These are phyloP conservation scores for Lasiosphaeriaceae sp. DNA, from an alignment of 495 filamentous ascomycete species.

Conservation along the genomic window DNA sequence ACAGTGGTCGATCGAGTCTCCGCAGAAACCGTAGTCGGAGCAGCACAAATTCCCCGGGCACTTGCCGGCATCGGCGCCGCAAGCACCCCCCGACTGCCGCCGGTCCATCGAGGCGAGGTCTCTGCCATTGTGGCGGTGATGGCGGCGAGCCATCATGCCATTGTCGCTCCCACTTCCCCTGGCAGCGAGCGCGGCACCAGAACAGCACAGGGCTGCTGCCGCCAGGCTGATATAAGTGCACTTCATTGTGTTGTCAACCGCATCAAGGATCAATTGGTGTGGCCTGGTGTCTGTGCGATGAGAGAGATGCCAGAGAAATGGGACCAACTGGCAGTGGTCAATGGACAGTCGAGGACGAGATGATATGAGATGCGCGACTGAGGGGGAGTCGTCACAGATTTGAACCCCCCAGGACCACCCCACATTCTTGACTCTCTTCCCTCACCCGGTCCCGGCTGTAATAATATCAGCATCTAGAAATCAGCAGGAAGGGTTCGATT, in stretches of 20 bases:
- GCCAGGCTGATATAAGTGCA: slow-evolving; percentile 20
- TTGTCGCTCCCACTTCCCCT: background rate
- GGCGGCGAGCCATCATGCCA: no score
- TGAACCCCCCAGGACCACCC: slow-evolving; percentile 1
- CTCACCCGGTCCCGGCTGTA: slow-evolving; percentile 18
- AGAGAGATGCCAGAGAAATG: background rate
- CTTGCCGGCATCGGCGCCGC: slow-evolving; percentile 17
- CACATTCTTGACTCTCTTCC: no score
- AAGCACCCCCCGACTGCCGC: slow-evolving; percentile 18
- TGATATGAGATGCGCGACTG: background rate
- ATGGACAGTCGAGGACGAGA: background rate
- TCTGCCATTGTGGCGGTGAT: background rate
- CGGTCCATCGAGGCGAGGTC: slow-evolving; percentile 6
- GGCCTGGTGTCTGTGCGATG: slow-evolving; percentile 7
- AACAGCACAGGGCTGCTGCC: slow-evolving; percentile 19
- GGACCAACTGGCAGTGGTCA: slow-evolving; percentile 3
- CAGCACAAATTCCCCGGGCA: slow-evolving; percentile 34
- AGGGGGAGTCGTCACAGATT: background rate
- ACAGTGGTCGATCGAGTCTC: slow-evolving; percentile 46
- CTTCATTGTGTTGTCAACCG: slow-evolving; percentile 18
- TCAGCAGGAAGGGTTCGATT: slow-evolving; percentile 14
- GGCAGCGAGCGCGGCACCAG: slow-evolving; percentile 3
- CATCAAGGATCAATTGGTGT: slow-evolving; percentile 5
- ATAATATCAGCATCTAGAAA: background rate
- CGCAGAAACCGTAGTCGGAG: slow-evolving; percentile 49